Conservation (phyloP, 805 yeast genomes). For the Candida boleticola region DNA sequence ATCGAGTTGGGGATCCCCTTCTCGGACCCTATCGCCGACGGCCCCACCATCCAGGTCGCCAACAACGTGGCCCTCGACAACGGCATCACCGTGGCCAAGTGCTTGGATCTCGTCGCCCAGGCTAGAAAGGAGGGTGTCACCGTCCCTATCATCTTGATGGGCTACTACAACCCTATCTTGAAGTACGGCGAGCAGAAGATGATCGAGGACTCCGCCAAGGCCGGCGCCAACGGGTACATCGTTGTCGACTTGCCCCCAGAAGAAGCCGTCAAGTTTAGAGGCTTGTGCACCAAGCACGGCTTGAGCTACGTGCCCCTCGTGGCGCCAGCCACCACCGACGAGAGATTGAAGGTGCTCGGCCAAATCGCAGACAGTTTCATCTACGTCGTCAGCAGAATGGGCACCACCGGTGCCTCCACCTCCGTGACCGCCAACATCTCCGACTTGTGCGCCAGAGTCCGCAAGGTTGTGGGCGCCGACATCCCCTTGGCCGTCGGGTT, state of each 20-base stretch:
- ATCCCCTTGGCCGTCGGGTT: constrained; percentile 84
- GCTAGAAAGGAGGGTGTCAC: constrained; percentile 85
- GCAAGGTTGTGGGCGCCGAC: constrained; percentile 66
- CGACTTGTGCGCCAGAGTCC: constrained; percentile 69
- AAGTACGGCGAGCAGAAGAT: constrained; percentile 86
- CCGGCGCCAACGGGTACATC: constrained; percentile 94
- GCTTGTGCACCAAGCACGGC: constrained; percentile 62
- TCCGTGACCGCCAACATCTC: constrained; percentile 62
- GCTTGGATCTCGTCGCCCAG: constrained; percentile 65
- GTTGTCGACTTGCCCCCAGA: constrained; percentile 97
- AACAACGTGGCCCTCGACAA: constrained; percentile 80
- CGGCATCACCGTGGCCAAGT: constrained; percentile 69
- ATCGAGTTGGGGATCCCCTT: constrained; percentile 96
- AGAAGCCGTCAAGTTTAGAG: constrained; percentile 87
- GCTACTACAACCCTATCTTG: constrained; percentile 93
- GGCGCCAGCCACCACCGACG: constrained; percentile 95
- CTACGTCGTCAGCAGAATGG: constrained; percentile 97
- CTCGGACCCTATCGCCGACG: constrained; percentile 98
- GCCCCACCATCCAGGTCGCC: constrained; percentile 92
- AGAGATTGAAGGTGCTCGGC: constrained; percentile 73
- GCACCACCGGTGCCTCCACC: constrained; percentile 88
- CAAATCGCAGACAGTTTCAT: constrained; percentile 92
- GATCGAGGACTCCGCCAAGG: constrained; percentile 72
- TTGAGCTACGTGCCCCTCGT: constrained; percentile 88
- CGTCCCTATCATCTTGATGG: constrained; percentile 91